Conservation (phyloP, 2,329 filamentous ascomycete species). For the Alternaria longipes region DNA sequence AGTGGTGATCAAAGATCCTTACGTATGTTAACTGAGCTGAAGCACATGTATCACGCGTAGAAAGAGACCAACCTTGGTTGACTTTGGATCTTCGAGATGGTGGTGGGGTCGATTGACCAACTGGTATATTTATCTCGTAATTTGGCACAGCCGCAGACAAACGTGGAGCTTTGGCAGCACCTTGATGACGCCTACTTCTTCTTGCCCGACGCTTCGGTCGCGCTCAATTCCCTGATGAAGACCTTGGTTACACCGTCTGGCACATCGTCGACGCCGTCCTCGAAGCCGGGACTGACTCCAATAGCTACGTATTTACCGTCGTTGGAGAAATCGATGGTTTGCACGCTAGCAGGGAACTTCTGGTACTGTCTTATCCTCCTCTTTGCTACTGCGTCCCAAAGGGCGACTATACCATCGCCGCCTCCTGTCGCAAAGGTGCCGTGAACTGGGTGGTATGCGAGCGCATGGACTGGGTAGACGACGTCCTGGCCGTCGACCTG, state of each 20-base stretch:
- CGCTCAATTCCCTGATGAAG: slow-evolving; percentile 82
- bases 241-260: slow-evolving; percentile 76
- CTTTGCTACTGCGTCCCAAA: slow-evolving; percentile 94
- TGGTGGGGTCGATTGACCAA: background rate
- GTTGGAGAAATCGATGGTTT: slow-evolving; percentile 77
- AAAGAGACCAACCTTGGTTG: slow-evolving; percentile 6
- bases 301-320: slow-evolving; percentile 83
- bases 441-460: slow-evolving; percentile 83
- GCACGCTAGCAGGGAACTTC: slow-evolving; percentile 80
- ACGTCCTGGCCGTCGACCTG: slow-evolving; percentile 75
- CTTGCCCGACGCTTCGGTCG: slow-evolving; percentile 89
- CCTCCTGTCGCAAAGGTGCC: slow-evolving; percentile 91
- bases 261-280: slow-evolving; percentile 85
- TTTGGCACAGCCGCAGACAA: background rate
- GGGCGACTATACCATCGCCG: slow-evolving; percentile 87
- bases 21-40: background rate
- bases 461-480: slow-evolving; percentile 89
- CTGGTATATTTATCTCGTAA: slow-evolving; percentile 7
- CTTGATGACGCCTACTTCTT: slow-evolving; percentile 60
- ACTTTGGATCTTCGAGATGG: background rate
- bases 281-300: slow-evolving; percentile 85
- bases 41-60: background rate
- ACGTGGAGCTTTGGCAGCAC: background rate
- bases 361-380: slow-evolving; percentile 89
- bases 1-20: background rate